phyloP scores from a whole-genome alignment of 148 eudicot species.

The Diospyros kaki region DNA sequence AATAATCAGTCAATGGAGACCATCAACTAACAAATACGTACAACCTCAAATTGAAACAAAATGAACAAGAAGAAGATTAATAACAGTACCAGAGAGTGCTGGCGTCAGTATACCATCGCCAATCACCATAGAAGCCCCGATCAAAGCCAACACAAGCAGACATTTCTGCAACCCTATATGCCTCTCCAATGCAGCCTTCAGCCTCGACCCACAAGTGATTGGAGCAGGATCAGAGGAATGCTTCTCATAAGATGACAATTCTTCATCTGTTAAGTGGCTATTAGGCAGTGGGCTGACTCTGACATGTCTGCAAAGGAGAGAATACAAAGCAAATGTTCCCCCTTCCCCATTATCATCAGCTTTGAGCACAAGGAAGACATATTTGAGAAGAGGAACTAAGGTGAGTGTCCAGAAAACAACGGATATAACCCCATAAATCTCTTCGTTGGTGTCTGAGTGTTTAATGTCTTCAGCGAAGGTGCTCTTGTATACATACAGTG shows the following conservation, averaged over 20 bases:
- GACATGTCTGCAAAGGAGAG: conserved; percentile 84
- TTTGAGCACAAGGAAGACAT: conserved; percentile 80
- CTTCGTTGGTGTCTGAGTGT: conserved; percentile 82
- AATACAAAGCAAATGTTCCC: conserved; percentile 92
- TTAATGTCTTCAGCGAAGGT: conserved; percentile 86
- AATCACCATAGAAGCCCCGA: conserved; percentile 31
- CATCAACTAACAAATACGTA: neutral
- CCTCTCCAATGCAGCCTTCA: conserved; percentile 68
- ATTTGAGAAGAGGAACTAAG: conserved; percentile 68
- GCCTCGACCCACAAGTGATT: conserved; percentile 42
- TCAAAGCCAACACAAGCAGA: conserved; percentile 64
- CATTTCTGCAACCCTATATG: conserved; percentile 66
- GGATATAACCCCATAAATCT: conserved; percentile 83
- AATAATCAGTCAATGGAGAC: neutral
- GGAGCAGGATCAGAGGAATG: conserved; percentile 34
- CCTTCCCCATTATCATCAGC: conserved; percentile 99
- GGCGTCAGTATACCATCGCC: conserved; percentile 91
- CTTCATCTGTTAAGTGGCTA: conserved; percentile 80
- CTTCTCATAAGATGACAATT: conserved; percentile 67
- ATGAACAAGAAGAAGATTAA: conserved; percentile 5
- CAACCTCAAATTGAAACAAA: conserved; percentile 3
- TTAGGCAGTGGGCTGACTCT: conserved; percentile 80
- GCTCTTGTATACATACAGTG: conserved; percentile 74
- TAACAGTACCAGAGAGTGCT: conserved; percentile 63
- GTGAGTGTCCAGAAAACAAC: conserved; percentile 89